A percentile compares a stretch with the other conserved stretches of the same genome.
Evolutionary conservation across 2,329 filamentous ascomycete genomes (phyloP).

Genomic region (Ophiocordyceps australis): DNA sequence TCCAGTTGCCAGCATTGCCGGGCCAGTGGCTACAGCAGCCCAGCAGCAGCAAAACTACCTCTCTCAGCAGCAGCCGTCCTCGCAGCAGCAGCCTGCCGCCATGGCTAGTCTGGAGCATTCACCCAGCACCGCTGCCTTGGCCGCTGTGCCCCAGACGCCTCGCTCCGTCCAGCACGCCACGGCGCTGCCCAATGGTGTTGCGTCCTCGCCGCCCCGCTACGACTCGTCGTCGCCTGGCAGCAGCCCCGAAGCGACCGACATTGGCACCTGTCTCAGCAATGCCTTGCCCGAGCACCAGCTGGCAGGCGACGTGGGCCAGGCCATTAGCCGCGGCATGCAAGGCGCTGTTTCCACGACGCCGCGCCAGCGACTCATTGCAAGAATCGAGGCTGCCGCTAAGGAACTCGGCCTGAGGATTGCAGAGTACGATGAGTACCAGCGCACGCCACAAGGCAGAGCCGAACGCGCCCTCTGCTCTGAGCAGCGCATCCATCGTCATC

Average conservation of each 20-base stretch:
- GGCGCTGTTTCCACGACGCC: conserved; percentile 24
- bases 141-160: conserved; percentile 9
- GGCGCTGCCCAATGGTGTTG: too few relatives aligned
- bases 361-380: conserved; percentile 25
- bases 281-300: conserved; percentile 15
- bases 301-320: conserved; percentile 5
- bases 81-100: conserved; percentile 4
- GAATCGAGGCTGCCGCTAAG: conserved; percentile 33
- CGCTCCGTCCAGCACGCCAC: too few relatives aligned
- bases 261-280: conserved; percentile 7
- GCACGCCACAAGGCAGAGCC: conserved; percentile 7
- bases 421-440: conserved; percentile 27
- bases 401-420: conserved; percentile 34
- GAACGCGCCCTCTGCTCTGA: too few relatives aligned
- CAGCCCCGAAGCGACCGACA: conserved; percentile 4
- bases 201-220: too few relatives aligned
- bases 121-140: too few relatives aligned
- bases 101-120: too few relatives aligned
- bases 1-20: background rate
- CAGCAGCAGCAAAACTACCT: conserved; percentile 14
- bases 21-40: background rate
- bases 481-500: too few relatives aligned
- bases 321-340: conserved; percentile 21
- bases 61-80: conserved; percentile 14
- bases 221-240: background rate